Percentiles rank a stretch among this genome's conserved stretches.
Evolutionary conservation across 1,139 yeast genomes (phyloP).

Genomic region (Schwanniomyces etchellsii): DNA sequence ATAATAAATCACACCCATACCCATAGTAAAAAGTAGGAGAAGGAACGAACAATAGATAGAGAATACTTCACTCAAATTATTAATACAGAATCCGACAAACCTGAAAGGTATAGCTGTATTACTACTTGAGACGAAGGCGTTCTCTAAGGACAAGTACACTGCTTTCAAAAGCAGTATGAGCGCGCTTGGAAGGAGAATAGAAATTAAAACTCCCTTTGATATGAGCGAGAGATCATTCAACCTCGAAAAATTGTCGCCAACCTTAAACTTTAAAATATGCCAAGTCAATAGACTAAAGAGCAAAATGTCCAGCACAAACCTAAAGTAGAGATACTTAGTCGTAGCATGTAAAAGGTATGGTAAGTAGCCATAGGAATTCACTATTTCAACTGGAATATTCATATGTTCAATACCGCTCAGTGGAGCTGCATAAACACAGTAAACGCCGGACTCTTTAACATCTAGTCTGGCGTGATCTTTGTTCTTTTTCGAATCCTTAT

Average conservation of each 20-base stretch:
- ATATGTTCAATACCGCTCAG: slow-evolving; percentile 11
- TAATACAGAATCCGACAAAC: slow-evolving; percentile 2
- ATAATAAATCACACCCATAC: slow-evolving; percentile 34
- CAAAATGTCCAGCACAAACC: slow-evolving; percentile 12
- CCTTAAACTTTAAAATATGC: slow-evolving; percentile 22
- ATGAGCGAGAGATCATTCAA: slow-evolving; percentile 29
- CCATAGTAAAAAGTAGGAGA: slow-evolving; percentile 31
- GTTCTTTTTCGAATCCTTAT: slow-evolving; percentile 6
- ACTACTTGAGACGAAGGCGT: slow-evolving; percentile 10
- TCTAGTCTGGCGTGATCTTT: slow-evolving; percentile 8
- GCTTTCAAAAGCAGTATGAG: slow-evolving; percentile 8
- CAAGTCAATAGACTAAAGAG: slow-evolving; percentile 19
- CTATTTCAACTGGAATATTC: slow-evolving; percentile 15
- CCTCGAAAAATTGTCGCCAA: slow-evolving; percentile 25
- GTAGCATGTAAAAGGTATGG: slow-evolving; percentile 12
- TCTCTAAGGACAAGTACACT: slow-evolving; percentile 13
- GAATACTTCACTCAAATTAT: slow-evolving; percentile 5
- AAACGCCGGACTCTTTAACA: slow-evolving; percentile 23
- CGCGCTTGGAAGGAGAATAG: slow-evolving; percentile 21
- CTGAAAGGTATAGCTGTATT: slow-evolving; percentile 3
- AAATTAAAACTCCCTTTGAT: slow-evolving; percentile 28
- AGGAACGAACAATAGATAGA: no score
- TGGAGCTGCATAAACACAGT: slow-evolving; percentile 30
- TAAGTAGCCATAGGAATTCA: slow-evolving; percentile 26
- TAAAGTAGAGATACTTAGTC: slow-evolving; percentile 16